phyloP scores from a whole-genome alignment of 2,329 filamentous ascomycete genomes.

The Claviceps purpurea region DNA sequence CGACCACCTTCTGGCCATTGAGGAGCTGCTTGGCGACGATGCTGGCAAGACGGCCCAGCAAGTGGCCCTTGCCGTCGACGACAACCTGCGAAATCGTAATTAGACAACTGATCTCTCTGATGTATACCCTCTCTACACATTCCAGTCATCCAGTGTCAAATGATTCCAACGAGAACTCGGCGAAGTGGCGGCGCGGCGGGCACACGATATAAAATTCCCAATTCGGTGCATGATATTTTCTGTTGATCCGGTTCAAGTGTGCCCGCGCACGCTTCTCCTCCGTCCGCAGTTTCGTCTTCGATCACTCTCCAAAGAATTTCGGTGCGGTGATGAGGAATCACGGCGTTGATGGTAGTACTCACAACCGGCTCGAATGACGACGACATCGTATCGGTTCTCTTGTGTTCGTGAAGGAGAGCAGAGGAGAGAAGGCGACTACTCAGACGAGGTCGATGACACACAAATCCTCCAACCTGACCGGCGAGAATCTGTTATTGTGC shows the following conservation, averaged over 20 bases:
- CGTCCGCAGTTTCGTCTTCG: background rate
- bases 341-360: constrained; percentile 29
- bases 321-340: constrained; percentile 4
- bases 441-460: constrained; percentile 20
- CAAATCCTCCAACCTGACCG: constrained; percentile 24
- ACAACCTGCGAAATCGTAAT: constrained; percentile 52
- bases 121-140: background rate
- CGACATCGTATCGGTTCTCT: constrained; percentile 44
- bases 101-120: constrained; percentile 12
- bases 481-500: constrained; percentile 27
- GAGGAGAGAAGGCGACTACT: constrained; percentile 20
- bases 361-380: constrained; percentile 54
- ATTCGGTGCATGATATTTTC: background rate
- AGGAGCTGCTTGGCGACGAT: constrained; percentile 99
- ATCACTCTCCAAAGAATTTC: constrained; percentile 3
- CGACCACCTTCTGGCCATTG: constrained; percentile 97
- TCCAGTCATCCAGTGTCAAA: background rate
- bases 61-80: constrained; percentile 99
- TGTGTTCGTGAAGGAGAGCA: constrained; percentile 15
- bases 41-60: constrained; percentile 95
- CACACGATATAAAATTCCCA: constrained; percentile 2
- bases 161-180: background rate
- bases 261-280: constrained; percentile 5
- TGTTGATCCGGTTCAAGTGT: constrained; percentile 1
- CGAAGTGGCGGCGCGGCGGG: constrained; percentile 1